Evolutionary conservation across 257 asterid genomes (phyloP), one percentile per base, ranked within the genome.

Genomic region (Solanum sitiens): DNA sequence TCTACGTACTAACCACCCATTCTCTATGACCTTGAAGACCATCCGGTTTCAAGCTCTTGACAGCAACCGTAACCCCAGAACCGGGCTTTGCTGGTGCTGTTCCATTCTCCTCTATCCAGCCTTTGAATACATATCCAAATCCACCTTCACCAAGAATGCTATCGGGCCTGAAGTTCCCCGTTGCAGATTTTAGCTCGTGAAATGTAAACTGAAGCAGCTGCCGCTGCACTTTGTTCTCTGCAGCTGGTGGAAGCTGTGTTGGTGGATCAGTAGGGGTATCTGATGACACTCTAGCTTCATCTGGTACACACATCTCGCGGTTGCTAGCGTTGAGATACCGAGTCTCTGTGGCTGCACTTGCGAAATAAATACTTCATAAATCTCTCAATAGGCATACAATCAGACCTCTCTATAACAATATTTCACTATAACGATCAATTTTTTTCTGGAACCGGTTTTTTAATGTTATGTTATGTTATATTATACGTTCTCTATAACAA

Each of bases 91-190:
- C 98, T 7, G 99, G 98, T 21, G 92, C 94, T 5, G 98, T 95
- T 56, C 99, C 98, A n/a, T 93, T 97, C 90, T 95, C 98, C 86
- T 97, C 98, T 88, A 97, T 94, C 99, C 99, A 97, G 20, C 99
- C 99, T 89, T 97, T 95, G 93, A 97, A 97, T 13, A 96, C 99
- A 65, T 91, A 96, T 6, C 99, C 99, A 21, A 96, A 96, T 73
- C 99, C 99, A 74, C 98, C 98, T 91, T 95, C 99, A 11, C 99
- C 99, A 27, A 97, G 98, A 85, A 97, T 95, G 89, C 99, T 97
- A 87, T 95, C 99, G 0, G 98, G 99, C 72, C 98, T 92, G 89
- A 97, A 97, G 88, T 94, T 97, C 44, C 98, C 98, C 0, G 99
- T 97, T 32, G 99, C 99, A 4, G 98, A 87, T 89, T 95, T 97